Percentiles rank a stretch among this genome's conserved stretches.
phyloP scores from a whole-genome alignment of 768 basidiomycete genomes.

The Boletus subcaerulescens region DNA sequence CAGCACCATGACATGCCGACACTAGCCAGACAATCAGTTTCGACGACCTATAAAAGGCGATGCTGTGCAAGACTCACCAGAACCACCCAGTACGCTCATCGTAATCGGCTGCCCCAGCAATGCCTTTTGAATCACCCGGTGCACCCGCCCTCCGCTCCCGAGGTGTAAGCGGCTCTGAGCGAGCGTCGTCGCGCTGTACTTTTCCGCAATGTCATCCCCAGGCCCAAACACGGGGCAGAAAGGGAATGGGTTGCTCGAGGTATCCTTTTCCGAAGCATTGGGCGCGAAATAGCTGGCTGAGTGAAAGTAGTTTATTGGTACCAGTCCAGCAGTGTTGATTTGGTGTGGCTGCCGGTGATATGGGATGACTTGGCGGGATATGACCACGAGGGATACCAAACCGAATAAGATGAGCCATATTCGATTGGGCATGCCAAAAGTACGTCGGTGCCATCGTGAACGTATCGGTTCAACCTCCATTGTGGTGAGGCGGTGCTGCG shows the following conservation, averaged over 20 bases:
- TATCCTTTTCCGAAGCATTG: conserved; percentile 36
- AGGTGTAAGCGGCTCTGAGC: conserved; percentile 72
- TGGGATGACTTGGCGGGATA: conserved; percentile 56
- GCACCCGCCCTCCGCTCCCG: conserved; percentile 80
- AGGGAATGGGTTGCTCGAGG: conserved; percentile 61
- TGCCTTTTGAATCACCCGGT: conserved; percentile 79
- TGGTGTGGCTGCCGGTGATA: conserved; percentile 24
- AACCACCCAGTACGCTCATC: conserved; percentile 87
- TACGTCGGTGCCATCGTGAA: conserved; percentile 55
- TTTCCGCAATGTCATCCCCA: conserved; percentile 71
- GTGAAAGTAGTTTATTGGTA: conserved; percentile 84
- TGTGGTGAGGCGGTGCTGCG: conserved; percentile 37
- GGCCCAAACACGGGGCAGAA: conserved; percentile 91
- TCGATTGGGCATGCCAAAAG: conserved; percentile 61
- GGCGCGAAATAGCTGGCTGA: conserved; percentile 28
- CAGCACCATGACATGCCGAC: conserved; percentile 91
- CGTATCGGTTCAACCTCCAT: conserved; percentile 47
- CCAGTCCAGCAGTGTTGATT: conserved; percentile 45
- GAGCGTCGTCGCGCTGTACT: conserved; percentile 74
- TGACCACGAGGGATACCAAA: conserved; percentile 51
- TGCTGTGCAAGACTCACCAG: conserved; percentile 48
- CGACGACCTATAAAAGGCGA: neutral
- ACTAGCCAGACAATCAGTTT: conserved; percentile 44
- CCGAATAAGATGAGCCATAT: conserved; percentile 63
- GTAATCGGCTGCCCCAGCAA: conserved; percentile 83